A percentile compares a stretch with the other conserved stretches of the same genome.
These are phyloP conservation scores for Hypoxylon subgilvum DNA, from an alignment of 495 filamentous ascomycete genomes.

Conservation along the genomic window DNA sequence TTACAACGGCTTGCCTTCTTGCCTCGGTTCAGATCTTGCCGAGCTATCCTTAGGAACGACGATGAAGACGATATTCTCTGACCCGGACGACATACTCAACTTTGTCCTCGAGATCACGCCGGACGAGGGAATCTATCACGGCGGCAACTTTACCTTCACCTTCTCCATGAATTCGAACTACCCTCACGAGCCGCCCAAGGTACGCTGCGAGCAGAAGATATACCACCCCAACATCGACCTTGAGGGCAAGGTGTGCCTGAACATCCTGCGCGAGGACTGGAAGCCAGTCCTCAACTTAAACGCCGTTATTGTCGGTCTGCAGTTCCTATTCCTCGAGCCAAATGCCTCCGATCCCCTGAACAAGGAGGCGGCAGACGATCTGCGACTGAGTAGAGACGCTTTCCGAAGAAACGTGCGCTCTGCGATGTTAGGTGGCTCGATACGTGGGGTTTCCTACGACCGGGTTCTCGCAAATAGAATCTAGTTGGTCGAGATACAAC, in stretches of 20 bases:
- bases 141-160: slow-evolving; percentile 84
- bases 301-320: slow-evolving; percentile 93
- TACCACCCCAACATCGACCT: slow-evolving; percentile 99
- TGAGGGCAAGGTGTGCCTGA: slow-evolving; percentile 96
- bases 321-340: slow-evolving; percentile 97
- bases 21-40: slow-evolving; percentile 70
- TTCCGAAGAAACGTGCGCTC: slow-evolving; percentile 90
- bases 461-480: slow-evolving; percentile 62
- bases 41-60: slow-evolving; percentile 89
- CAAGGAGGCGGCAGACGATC: slow-evolving; percentile 94
- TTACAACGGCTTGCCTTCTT: background rate
- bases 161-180: slow-evolving; percentile 94
- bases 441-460: slow-evolving; percentile 76
- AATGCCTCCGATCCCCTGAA: slow-evolving; percentile 97
- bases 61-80: slow-evolving; percentile 91
- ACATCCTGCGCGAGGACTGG: slow-evolving; percentile 97
- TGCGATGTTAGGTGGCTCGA: slow-evolving; percentile 80
- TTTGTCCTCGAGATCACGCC: slow-evolving; percentile 93
- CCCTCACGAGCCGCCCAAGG: slow-evolving; percentile 97
- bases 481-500: no score
- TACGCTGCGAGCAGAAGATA: slow-evolving; percentile 97
- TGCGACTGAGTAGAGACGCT: slow-evolving; percentile 77
- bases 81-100: slow-evolving; percentile 95
- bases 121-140: slow-evolving; percentile 98
- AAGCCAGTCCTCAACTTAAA: slow-evolving; percentile 97